Base-by-base conservation (phyloP, 441 rosid species). In the Mallotus repandus region DNA sequence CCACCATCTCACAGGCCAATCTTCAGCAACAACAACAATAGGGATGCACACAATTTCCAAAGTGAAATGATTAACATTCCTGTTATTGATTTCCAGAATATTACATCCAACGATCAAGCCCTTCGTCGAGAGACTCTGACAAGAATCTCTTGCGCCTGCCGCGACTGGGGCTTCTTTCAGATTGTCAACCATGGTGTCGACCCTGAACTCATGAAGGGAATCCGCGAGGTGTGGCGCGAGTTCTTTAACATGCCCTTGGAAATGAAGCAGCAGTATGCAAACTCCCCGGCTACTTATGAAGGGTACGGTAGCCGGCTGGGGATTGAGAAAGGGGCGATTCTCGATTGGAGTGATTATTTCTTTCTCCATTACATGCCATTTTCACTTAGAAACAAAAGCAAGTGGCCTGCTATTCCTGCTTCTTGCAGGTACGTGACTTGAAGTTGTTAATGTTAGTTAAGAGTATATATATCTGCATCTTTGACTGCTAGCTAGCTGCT, bases 341-440 rank as follows among this genome's bases (percentile, higher is more conserved):
- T 93, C 63, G 98, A 93, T 74, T 93, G 98, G 98, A 88, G 91
- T 63, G 98, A 93, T 48, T 93, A 93, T 71, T 93, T 89, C 63
- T 93, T 43, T 72, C 98, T 93, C 48, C 91, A 93, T 77, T 86
- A 76, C 72, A 86, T 85, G 77, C 98, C 98, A 22, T 19, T 41
- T 63, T 75, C 53, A 8, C 77, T 89, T 46, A 86, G 86, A 75
- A 88, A 88, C 59, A 73, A 67, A 52, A 77, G 73, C 80, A 93
- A 89, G 77, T 93, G 98, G 97, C 98, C 98, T 52, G 66, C 82
- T 48, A 69, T 68, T 69, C 97, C 90, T 14, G 63, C 82, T 41
- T 68, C 79, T 25, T 85, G 86, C 91, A 86, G 98, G 98, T 89
- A 66, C 7, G 9, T 13, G 19, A 2, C 10, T 60, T 16, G n/a